Conservation (phyloP, 2,329 filamentous ascomycete genomes). For the Coniochaeta ligniaria region DNA sequence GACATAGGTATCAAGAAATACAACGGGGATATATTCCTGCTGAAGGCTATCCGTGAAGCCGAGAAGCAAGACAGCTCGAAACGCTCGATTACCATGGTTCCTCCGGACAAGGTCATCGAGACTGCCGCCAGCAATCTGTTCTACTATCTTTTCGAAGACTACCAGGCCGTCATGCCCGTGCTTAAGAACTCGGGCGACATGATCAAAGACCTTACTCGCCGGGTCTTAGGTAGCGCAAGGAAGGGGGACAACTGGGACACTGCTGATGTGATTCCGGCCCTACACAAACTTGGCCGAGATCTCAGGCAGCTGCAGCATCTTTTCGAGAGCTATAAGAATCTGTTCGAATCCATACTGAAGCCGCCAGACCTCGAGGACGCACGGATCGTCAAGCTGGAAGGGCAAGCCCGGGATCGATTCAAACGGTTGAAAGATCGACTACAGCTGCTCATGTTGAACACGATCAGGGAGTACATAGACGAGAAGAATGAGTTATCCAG, state of each 20-base stretch:
- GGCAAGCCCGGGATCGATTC: conserved; percentile 49
- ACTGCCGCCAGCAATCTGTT: conserved; percentile 55
- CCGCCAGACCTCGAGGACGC: conserved; percentile 4
- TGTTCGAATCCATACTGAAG: conserved; percentile 51
- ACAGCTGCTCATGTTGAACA: conserved; percentile 52
- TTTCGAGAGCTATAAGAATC: conserved; percentile 52
- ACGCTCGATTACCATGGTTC: not conserved
- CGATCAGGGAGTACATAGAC: conserved; percentile 55
- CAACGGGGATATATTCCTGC: conserved; percentile 31
- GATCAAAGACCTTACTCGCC: conserved; percentile 32
- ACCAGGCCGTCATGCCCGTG: conserved; percentile 50
- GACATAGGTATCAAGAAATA: conserved; percentile 26
- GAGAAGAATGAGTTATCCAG: conserved; percentile 65
- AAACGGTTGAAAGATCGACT: conserved; percentile 51
- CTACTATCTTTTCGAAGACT: conserved; percentile 63
- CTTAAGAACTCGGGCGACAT: conserved; percentile 37
- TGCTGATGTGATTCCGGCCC: conserved; percentile 45
- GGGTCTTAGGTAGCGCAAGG: not conserved
- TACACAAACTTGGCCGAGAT: conserved; percentile 54
- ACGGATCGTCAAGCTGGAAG: conserved; percentile 35
- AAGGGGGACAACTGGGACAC: conserved; percentile 22
- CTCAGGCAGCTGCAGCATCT: conserved; percentile 53
- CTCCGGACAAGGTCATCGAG: conserved; percentile 20
- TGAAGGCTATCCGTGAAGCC: conserved; percentile 28
- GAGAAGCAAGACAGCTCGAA: conserved; percentile 5